Conservation (phyloP, 2,329 filamentous ascomycete genomes). For the Microdochium nivale region DNA sequence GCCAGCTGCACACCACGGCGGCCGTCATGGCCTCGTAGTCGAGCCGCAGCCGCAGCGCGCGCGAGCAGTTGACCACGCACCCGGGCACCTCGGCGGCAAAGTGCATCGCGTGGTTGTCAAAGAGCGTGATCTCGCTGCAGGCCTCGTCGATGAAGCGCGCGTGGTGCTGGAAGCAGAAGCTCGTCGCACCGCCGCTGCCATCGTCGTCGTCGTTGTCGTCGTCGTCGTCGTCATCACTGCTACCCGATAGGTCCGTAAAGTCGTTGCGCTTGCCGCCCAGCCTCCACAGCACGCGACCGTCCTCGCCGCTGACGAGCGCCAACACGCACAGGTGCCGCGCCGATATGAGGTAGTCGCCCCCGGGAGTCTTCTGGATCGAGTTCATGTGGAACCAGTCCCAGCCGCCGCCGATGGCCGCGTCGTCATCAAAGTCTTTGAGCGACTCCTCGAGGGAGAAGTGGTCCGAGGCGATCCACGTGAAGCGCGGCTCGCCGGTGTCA, state of each 20-base stretch:
- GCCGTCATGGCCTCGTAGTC: constrained; percentile 34
- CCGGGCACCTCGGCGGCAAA: constrained; percentile 12
- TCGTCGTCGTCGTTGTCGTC: too few species aligned
- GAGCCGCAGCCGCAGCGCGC: constrained; percentile 35
- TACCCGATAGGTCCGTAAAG: constrained; percentile 24
- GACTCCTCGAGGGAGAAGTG: constrained; percentile 18
- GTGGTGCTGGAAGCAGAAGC: constrained; percentile 30
- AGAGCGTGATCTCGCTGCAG: constrained; percentile 20
- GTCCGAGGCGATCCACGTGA: constrained; percentile 26
- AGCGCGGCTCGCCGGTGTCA: constrained; percentile 24
- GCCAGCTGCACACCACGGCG: constrained; percentile 32
- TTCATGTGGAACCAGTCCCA: constrained; percentile 31
- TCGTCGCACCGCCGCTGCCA: constrained; percentile 20
- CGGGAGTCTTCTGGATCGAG: constrained; percentile 21
- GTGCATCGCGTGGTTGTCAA: constrained; percentile 25
- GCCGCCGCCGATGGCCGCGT: constrained; percentile 13
- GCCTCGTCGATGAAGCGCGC: constrained; percentile 20
- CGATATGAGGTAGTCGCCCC: constrained; percentile 28
- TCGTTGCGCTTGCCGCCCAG: constrained; percentile 25
- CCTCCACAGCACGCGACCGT: constrained; percentile 23
- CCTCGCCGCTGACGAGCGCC: constrained; percentile 17
- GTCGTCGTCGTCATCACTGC: constrained; percentile 19
- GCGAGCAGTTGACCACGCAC: constrained; percentile 19
- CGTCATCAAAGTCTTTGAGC: constrained; percentile 10
- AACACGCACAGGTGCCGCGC: constrained; percentile 21